Evolutionary conservation across 2,329 filamentous ascomycete genomes (phyloP), one percentile per base, ranked within the genome.

Genomic region (Pseudocercospora musae): DNA sequence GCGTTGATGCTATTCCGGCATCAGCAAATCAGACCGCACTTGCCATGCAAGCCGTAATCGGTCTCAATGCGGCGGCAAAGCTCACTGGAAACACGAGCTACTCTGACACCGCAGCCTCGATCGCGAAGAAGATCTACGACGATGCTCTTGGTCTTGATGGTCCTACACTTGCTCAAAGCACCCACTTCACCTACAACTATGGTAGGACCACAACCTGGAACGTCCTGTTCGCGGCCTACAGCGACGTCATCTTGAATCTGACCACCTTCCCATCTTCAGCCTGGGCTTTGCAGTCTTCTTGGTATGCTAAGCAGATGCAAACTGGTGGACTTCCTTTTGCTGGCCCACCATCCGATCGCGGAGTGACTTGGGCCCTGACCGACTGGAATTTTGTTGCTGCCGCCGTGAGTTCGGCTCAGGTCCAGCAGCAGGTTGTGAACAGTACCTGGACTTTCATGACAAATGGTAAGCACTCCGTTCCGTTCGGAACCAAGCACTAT

Each of bases 1-100:
- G 82, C 27, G 81, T 86, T 55, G 77, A 82, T 68, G 83, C 83
- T 27, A 85, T 86, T 80, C 73, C 81, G 2, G 75, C 77, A 13
- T 82, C 85, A 63, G 76, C 83, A 4, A 77, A 77, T 20, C 68
- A 81, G 48, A 78, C 79, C 6, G 77, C 75, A 29, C 74, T 70
- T 11, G 68, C 67, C 0, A 66, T 70, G 11, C 68, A 70, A 57
- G 63, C 64, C 3, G 58, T 65, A 6, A 69, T 70, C 18, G 77
- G 76, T 21, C 72, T 84, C 58, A 61, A 70, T 3, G 74, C 69
- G 1, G 81, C 82, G 58, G 78, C 77, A 5, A 40, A 66, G 2
- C 42, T 69, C 10, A 82, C 80, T 13, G 80, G 81, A 4, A 73
- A 79, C 20, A 69, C 76, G 50, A 84, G 83, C 62, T 80, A 84